phyloP scores from a whole-genome alignment of 306 rosid genomes.

The Fragaria ananassa region DNA sequence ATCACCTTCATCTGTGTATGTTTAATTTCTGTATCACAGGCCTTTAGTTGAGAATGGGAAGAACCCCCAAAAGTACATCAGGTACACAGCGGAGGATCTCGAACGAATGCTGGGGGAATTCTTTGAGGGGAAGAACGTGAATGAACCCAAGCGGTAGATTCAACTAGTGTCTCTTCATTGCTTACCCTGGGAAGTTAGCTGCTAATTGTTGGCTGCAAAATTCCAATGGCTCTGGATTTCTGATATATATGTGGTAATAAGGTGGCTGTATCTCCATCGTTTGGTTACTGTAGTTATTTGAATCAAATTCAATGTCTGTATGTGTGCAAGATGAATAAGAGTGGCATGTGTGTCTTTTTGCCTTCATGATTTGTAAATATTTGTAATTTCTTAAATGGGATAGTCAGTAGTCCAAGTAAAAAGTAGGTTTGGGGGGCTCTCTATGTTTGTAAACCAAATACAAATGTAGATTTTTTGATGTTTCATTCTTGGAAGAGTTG shows the following conservation, averaged over 20 bases:
- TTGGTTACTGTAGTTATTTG: not conserved
- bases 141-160: slow-evolving; percentile 56
- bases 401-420: not conserved
- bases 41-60: slow-evolving; percentile 83
- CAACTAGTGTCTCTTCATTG: not conserved
- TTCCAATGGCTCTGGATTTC: slow-evolving; percentile 2
- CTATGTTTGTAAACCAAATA: too few species aligned
- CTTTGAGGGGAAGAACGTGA: slow-evolving; percentile 84
- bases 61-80: slow-evolving; percentile 80
- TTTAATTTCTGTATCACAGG: slow-evolving; percentile 36
- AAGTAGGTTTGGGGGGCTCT: not conserved
- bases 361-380: slow-evolving; percentile 7
- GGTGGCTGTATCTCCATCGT: not conserved
- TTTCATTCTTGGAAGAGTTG: too few species aligned
- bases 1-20: not conserved
- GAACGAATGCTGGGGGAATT: slow-evolving; percentile 93
- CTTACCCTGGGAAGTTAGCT: not conserved
- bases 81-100: slow-evolving; percentile 79
- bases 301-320: not conserved
- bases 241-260: not conserved
- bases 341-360: not conserved
- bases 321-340: slow-evolving; percentile 4
- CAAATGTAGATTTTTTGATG: too few species aligned
- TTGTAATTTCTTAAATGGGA: slow-evolving; percentile 8
- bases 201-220: not conserved